Evolutionary conservation across 441 rosid genomes (phyloP), one percentile per base, ranked within the genome.

Genomic region (Pelargonium myrrhifolium): DNA sequence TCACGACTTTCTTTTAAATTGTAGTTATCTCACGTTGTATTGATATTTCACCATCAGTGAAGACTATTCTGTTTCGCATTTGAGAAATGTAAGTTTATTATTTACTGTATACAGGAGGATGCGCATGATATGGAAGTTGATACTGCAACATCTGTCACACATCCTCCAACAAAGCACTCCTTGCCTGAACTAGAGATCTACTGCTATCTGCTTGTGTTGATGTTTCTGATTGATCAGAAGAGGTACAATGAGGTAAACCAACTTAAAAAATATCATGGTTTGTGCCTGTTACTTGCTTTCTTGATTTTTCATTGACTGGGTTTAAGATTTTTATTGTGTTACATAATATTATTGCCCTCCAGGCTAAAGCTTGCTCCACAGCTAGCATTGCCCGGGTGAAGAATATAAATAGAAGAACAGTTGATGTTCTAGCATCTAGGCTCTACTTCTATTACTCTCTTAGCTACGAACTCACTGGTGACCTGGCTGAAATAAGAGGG

Each of bases 401-500:
- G 78, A 86, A 75, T 42, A 17, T 86, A 72, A 88, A 88, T 75
- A 72, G 89, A 76, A 82, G 93, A 77, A 88, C 93, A 11, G 82
- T 88, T 49, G 90, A 88, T 80, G 85, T 86, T 66, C 70, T 88
- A 26, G 93, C 93, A 24, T 78, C 90, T 20, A 86, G 89, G 75
- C 83, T 88, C 15, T 88, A 79, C 78, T 86, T 79, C 43, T 88
- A 88, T 62, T 86, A 88, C 79, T 86, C 93, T 40, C 86, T 84
- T 66, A 80, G 90, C 79, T 86, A 86, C 76, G 89, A 88, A 72
- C 84, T 83, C 64, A 88, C 89, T 3, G 84, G 84, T 60, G 81
- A 80, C 75, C 89, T 86, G 70, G 83, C 87, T 77, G 90, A 84
- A 76, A 88, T 88, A 35, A 85, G 93, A 70, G 80, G 93, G 90